Percentiles rank a stretch among this genome's conserved stretches.
Conservation (phyloP, 305 asterid genomes). For the Vinca major region DNA sequence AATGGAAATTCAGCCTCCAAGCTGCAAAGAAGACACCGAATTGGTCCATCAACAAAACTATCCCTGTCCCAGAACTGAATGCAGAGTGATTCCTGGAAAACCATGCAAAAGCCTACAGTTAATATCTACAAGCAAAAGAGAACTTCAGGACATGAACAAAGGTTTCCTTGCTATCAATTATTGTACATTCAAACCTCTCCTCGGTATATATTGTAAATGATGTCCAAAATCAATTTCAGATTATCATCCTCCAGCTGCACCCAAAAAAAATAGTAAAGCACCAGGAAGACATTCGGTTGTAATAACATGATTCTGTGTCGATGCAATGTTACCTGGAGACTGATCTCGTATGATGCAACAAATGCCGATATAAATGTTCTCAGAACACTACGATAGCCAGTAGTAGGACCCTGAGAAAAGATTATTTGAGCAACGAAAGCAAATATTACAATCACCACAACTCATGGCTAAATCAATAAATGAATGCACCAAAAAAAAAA, state of each 20-base stretch:
- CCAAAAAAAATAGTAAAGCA: slow-evolving; percentile 17
- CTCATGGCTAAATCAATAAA: neutral
- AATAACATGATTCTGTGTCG: neutral
- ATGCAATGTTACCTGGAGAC: slow-evolving; percentile 56
- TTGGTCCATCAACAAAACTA: slow-evolving; percentile 86
- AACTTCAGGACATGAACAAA: neutral
- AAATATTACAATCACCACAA: neutral
- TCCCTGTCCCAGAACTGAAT: slow-evolving; percentile 90
- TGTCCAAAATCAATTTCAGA: slow-evolving; percentile 67
- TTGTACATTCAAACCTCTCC: slow-evolving; percentile 67
- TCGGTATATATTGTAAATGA: slow-evolving; percentile 67
- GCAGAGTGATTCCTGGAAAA: slow-evolving; percentile 82
- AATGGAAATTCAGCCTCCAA: slow-evolving; percentile 89
- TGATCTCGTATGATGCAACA: slow-evolving; percentile 86
- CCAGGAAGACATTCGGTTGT: neutral
- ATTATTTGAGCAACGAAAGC: neutral
- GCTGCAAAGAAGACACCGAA: slow-evolving; percentile 77
- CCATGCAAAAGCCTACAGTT: slow-evolving; percentile 15
- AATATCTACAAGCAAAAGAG: slow-evolving; percentile 12
- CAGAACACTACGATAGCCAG: slow-evolving; percentile 72
- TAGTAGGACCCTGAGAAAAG: slow-evolving; percentile 38
- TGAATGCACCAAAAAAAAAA: slow-evolving; percentile 7
- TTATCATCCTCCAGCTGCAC: slow-evolving; percentile 66
- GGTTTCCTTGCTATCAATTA: neutral
- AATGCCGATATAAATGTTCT: slow-evolving; percentile 84